Evolutionary conservation across 495 filamentous ascomycete genomes (phyloP).

Genomic region (Aspergillus mulundensis): DNA sequence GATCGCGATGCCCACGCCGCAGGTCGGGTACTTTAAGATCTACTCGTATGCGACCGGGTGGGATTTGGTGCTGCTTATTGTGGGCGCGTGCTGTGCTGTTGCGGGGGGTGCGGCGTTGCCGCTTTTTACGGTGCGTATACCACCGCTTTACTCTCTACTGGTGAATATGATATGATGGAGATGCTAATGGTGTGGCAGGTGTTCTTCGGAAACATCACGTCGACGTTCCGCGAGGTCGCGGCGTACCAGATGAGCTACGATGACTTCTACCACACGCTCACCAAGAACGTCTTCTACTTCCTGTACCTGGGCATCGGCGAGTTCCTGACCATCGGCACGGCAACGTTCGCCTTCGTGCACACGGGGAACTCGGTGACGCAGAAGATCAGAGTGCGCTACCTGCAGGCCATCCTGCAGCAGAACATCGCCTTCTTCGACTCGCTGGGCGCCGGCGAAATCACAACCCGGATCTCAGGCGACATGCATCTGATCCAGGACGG

Average conservation of each 20-base stretch:
- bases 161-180: not conserved
- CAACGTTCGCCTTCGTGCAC: constrained; percentile 87
- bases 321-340: constrained; percentile 73
- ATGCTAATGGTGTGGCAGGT: constrained; percentile 26
- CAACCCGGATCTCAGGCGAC: constrained; percentile 85
- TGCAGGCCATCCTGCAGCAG: constrained; percentile 77
- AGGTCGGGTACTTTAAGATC: constrained; percentile 60
- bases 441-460: constrained; percentile 86
- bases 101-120: constrained; percentile 76
- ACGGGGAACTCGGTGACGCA: constrained; percentile 82
- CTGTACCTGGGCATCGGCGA: constrained; percentile 83
- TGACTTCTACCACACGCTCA: constrained; percentile 57
- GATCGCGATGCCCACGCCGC: constrained; percentile 61
- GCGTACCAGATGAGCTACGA: constrained; percentile 38
- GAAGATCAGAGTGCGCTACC: constrained; percentile 79
- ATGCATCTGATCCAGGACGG: constrained; percentile 85
- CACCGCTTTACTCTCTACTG: not conserved
- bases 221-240: constrained; percentile 65
- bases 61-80: constrained; percentile 66
- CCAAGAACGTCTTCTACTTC: constrained; percentile 74
- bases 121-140: constrained; percentile 71
- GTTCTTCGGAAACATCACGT: constrained; percentile 73
- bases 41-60: constrained; percentile 74
- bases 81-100: constrained; percentile 63
- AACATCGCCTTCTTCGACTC: constrained; percentile 94